A percentile compares a stretch with the other conserved stretches of the same genome.
Conservation (phyloP, 1,284 basidiomycete genomes). For the Cutaneotrichosporon cutaneum region DNA sequence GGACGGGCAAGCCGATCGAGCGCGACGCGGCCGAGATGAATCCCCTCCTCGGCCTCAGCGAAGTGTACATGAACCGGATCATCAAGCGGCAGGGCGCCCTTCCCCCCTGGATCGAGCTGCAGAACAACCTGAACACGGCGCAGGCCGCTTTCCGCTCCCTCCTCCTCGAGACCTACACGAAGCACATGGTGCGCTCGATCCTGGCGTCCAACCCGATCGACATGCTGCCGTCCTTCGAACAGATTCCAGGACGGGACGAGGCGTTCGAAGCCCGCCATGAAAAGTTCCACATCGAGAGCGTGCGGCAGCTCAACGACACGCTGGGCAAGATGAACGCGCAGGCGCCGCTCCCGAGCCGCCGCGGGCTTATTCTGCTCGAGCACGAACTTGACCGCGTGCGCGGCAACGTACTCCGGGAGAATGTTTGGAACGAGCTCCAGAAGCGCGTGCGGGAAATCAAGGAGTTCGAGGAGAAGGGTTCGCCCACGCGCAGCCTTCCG, state of each 20-base stretch:
- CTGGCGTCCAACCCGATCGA: conserved; percentile 55
- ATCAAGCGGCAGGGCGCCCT: conserved; percentile 78
- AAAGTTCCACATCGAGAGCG: conserved; percentile 67
- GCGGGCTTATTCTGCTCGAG: conserved; percentile 60
- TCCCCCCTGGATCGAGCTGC: conserved; percentile 89
- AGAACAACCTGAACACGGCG: conserved; percentile 64
- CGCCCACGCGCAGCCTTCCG: not conserved
- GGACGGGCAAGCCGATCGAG: conserved; percentile 69
- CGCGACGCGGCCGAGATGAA: conserved; percentile 67
- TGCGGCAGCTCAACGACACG: conserved; percentile 69
- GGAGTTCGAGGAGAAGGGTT: conserved; percentile 5
- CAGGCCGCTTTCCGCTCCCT: conserved; percentile 64
- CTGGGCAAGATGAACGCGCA: conserved; percentile 75
- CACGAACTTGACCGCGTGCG: conserved; percentile 64
- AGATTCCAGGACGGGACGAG: conserved; percentile 62
- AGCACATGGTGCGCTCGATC: conserved; percentile 61
- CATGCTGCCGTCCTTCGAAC: conserved; percentile 51
- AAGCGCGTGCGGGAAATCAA: conserved; percentile 21
- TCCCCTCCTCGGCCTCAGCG: conserved; percentile 64
- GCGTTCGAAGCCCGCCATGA: conserved; percentile 72
- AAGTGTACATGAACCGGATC: conserved; percentile 83
- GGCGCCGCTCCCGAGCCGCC: conserved; percentile 70
- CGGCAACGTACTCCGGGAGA: conserved; percentile 52
- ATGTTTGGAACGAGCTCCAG: conserved; percentile 43
- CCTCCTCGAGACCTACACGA: conserved; percentile 56